Evolutionary conservation across 306 rosid genomes (phyloP).

Genomic region (Cicer arietinum): DNA sequence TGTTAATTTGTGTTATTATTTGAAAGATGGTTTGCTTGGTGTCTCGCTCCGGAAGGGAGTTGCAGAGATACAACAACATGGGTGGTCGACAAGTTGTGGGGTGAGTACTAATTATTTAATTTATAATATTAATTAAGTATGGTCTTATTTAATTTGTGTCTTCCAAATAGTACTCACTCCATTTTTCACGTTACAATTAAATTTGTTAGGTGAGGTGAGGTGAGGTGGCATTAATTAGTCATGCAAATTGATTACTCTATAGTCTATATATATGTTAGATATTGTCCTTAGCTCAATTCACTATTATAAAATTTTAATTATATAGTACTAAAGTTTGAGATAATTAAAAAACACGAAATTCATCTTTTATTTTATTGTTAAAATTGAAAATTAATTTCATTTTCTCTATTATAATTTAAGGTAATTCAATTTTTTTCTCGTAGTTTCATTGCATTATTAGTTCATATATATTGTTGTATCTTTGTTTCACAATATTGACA

Average conservation of each 20-base stretch:
- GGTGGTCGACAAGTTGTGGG: conserved; percentile 99
- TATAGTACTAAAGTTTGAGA: background rate
- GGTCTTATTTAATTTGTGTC: background rate
- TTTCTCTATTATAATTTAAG: too few species aligned
- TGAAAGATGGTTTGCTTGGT: conserved; percentile 69
- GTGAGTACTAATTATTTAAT: conserved; percentile 41
- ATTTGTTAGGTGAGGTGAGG: background rate
- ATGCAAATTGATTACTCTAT: too few species aligned
- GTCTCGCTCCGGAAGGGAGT: conserved; percentile 87
- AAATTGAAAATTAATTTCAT: too few species aligned
- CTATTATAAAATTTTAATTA: too few species aligned
- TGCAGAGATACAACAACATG: conserved; percentile 82
- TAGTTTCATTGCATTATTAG: background rate
- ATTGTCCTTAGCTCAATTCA: too few species aligned
- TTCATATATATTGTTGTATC: background rate
- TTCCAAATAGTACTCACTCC: background rate
- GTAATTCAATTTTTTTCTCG: too few species aligned
- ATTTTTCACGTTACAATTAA: conserved; percentile 30
- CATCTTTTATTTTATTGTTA: background rate
- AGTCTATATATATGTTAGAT: too few species aligned
- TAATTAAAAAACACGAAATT: background rate
- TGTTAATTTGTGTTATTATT: background rate
- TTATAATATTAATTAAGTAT: background rate
- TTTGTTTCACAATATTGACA: conserved; percentile 6
- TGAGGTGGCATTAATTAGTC: too few species aligned